Base-by-base conservation (phyloP, 352 stramenopile species). In the Thalassiosira hispida region DNA sequence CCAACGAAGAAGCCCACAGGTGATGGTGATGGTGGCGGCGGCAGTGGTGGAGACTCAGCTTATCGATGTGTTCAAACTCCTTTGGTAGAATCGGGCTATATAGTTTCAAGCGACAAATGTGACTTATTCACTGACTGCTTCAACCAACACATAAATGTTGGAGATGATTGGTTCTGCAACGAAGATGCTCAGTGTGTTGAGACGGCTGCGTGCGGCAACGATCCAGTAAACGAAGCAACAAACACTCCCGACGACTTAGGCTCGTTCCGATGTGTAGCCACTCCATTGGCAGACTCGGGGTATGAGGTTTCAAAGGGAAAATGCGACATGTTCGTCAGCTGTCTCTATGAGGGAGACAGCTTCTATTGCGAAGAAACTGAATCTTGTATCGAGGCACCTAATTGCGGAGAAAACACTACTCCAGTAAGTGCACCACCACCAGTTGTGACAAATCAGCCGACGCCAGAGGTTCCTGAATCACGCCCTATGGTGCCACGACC, bases 161-260 rank as follows among this genome's bases (percentile, higher is more conserved):
- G 64, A 7, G 77, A 84, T 49, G 77, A 84, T 67, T 84, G 69
- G 70, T 84, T 77, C 56, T 84, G 77, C 31, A 59, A 78, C 16
- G 70, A 80, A 40, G 27, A 49, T 53, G 44, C 60, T 47, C 16
- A 60, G 8, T 84, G 77, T 55, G 62, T 80, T 27, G 67, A 75
- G 25, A 64, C 55, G 35, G 42, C 59, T 51, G 44, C 42, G 18
- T 84, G 77, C 53, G 56, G 65, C 33, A 47, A 53, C 7, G 33
- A 65, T 18, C 31, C 27, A 29, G 35, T 18, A 29, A 29, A 61
- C 40, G 42, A 57, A 63, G 1, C 14, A 51, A 55, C 2, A 20
- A n/a, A 4, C n/a, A 33, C 18, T 1, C 20, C 11, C 11, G 70
- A 35, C 25, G 18, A 16, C 3, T 27, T 42, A 23, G 20, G 42